Conservation (phyloP, 2,329 filamentous ascomycete species). For the Dichotomopilus funicola region DNA sequence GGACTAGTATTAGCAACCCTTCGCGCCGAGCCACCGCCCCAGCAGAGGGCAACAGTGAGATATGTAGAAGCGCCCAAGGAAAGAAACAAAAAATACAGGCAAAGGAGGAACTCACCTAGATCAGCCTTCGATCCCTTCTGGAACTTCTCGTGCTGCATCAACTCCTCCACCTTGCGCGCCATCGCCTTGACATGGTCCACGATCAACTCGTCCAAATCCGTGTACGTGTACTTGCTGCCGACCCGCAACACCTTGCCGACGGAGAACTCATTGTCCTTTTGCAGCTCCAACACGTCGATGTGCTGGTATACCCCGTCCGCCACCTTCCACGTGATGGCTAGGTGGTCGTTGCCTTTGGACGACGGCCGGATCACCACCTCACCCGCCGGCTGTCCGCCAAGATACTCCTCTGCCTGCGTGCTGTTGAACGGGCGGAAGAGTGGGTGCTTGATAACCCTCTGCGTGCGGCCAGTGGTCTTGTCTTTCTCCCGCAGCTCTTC, state of each 20-base stretch:
- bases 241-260: constrained; percentile 82
- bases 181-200: constrained; percentile 96
- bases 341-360: constrained; percentile 89
- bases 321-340: constrained; percentile 97
- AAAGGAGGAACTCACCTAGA: constrained; percentile 60
- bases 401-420: constrained; percentile 84
- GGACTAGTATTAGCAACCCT: background rate
- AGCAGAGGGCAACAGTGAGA: too few relatives aligned
- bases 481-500: constrained; percentile 83
- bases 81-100: too few relatives aligned
- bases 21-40: too few relatives aligned
- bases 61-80: too few relatives aligned
- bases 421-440: constrained; percentile 92
- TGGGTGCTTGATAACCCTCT: constrained; percentile 95
- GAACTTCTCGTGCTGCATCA: constrained; percentile 92
- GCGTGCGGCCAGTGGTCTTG: constrained; percentile 73
- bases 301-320: constrained; percentile 95
- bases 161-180: constrained; percentile 94
- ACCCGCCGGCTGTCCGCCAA: constrained; percentile 76
- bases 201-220: constrained; percentile 93
- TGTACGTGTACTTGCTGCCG: constrained; percentile 83
- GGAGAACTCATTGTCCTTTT: constrained; percentile 95
- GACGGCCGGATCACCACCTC: constrained; percentile 94
- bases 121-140: constrained; percentile 73
- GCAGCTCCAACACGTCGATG: constrained; percentile 91